Conservation (phyloP, 2,329 filamentous ascomycete genomes). For the Phaeosphaeriaceae sp. region DNA sequence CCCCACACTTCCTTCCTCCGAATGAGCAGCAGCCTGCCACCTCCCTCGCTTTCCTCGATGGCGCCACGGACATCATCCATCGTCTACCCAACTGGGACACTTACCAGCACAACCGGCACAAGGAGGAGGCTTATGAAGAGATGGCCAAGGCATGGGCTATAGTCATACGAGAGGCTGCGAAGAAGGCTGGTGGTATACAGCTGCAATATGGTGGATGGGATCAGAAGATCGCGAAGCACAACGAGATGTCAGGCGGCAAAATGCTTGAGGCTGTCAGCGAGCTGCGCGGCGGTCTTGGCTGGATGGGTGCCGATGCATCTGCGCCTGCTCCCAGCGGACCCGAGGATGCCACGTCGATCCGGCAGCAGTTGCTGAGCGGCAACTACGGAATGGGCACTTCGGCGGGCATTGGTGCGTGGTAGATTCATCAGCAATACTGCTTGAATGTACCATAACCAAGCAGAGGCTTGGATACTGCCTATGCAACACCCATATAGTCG, state of each 20-base stretch:
- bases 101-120: slow-evolving; percentile 87
- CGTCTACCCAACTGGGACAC: slow-evolving; percentile 89
- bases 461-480: not conserved
- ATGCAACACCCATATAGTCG: not conserved
- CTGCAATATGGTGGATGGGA: slow-evolving; percentile 94
- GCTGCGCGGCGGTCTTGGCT: slow-evolving; percentile 76
- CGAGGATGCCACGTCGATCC: slow-evolving; percentile 43
- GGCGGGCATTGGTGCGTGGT: slow-evolving; percentile 65
- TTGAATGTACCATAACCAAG: slow-evolving; percentile 1
- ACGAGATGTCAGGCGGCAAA: slow-evolving; percentile 82
- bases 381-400: slow-evolving; percentile 63
- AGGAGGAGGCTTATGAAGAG: slow-evolving; percentile 95
- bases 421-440: slow-evolving; percentile 22
- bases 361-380: slow-evolving; percentile 61
- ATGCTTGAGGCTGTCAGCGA: slow-evolving; percentile 81
- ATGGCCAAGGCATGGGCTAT: slow-evolving; percentile 92
- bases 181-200: slow-evolving; percentile 88
- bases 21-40: slow-evolving; percentile 83
- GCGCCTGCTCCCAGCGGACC: slow-evolving; percentile 26
- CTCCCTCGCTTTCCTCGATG: slow-evolving; percentile 87
- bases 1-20: slow-evolving; percentile 91
- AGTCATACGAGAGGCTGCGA: slow-evolving; percentile 88
- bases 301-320: slow-evolving; percentile 66
- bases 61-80: slow-evolving; percentile 89
- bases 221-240: slow-evolving; percentile 83